A percentile compares a stretch with the other conserved stretches of the same genome.
Evolutionary conservation across 495 filamentous ascomycete species (phyloP).

Genomic region (Choiromyces venosus): DNA sequence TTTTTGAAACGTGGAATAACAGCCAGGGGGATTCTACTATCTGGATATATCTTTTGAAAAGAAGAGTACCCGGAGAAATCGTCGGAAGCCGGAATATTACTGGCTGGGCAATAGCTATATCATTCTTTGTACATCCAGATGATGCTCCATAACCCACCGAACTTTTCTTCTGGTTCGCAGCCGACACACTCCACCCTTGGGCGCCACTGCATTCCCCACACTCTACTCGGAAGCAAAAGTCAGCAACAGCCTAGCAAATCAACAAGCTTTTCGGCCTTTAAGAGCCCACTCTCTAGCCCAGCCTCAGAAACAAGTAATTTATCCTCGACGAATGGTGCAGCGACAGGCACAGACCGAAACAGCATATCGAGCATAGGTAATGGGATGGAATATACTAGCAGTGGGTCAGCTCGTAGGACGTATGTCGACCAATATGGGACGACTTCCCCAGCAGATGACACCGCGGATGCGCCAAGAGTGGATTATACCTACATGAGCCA

Average conservation of each 20-base stretch:
- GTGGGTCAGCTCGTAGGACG: constrained; percentile 13
- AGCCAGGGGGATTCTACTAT: neutral
- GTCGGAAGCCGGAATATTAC: neutral
- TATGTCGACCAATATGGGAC: constrained; percentile 27
- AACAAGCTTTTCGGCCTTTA: neutral
- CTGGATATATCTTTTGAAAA: neutral
- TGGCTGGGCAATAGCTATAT: neutral
- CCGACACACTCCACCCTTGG: neutral
- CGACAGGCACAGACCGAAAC: constrained; percentile 13
- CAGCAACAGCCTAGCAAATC: neutral
- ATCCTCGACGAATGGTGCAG: constrained; percentile 22
- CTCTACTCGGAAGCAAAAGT: neutral
- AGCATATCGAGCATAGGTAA: constrained; percentile 29
- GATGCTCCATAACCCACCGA: neutral
- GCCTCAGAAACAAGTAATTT: neutral
- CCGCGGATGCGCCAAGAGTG: constrained; percentile 17
- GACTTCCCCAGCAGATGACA: constrained; percentile 9
- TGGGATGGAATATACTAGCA: constrained; percentile 22
- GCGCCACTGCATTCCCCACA: neutral
- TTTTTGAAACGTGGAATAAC: neutral
- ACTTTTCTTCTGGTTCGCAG: neutral
- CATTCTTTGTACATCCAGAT: neutral
- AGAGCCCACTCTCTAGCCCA: neutral
- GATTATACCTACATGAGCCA: constrained; percentile 28
- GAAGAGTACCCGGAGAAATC: neutral